Percentiles rank a stretch among this genome's conserved stretches.
These are phyloP conservation scores for Populus euphratica DNA, from an alignment of 345 rosid genomes.

Conservation along the genomic window DNA sequence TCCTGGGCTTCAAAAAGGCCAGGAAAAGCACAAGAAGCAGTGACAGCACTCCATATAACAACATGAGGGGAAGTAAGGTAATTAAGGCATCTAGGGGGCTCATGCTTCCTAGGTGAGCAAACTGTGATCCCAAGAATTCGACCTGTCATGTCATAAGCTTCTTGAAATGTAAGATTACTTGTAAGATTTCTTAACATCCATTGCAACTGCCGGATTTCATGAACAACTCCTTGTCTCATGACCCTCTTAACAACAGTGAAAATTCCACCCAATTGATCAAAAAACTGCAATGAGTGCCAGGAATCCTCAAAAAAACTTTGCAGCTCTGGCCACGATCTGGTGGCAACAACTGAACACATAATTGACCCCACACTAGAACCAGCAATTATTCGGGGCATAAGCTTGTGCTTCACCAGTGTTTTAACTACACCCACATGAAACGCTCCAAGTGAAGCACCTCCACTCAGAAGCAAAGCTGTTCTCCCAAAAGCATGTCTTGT, in stretches of 20 bases:
- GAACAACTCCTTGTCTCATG: constrained; percentile 84
- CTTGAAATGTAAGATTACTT: constrained; percentile 94
- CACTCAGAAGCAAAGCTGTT: constrained; percentile 96
- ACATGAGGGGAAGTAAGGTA: constrained; percentile 98
- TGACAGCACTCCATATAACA: constrained; percentile 97
- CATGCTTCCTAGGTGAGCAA: constrained; percentile 98
- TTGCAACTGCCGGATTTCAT: constrained; percentile 85
- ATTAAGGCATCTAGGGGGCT: constrained; percentile 97
- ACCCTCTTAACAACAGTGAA: constrained; percentile 79
- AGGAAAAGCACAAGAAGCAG: constrained; percentile 97
- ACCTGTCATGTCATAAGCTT: constrained; percentile 96
- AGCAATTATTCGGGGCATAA: constrained; percentile 82
- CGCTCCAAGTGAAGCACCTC: constrained; percentile 98
- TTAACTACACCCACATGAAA: constrained; percentile 88
- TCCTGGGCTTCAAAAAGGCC: constrained; percentile 99
- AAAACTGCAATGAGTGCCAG: constrained; percentile 73
- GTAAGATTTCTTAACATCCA: constrained; percentile 87
- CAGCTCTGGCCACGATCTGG: constrained; percentile 96
- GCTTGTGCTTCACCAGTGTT: constrained; percentile 86
- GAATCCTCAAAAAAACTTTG: constrained; percentile 89
- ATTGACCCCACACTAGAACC: constrained; percentile 99
- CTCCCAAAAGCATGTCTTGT: constrained; percentile 97
- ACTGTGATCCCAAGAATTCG: constrained; percentile 91
- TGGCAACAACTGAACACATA: constrained; percentile 76
- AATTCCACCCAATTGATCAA: constrained; percentile 89